Conservation (phyloP, 2,329 filamentous ascomycete genomes). For the Remersonia thermophila region DNA sequence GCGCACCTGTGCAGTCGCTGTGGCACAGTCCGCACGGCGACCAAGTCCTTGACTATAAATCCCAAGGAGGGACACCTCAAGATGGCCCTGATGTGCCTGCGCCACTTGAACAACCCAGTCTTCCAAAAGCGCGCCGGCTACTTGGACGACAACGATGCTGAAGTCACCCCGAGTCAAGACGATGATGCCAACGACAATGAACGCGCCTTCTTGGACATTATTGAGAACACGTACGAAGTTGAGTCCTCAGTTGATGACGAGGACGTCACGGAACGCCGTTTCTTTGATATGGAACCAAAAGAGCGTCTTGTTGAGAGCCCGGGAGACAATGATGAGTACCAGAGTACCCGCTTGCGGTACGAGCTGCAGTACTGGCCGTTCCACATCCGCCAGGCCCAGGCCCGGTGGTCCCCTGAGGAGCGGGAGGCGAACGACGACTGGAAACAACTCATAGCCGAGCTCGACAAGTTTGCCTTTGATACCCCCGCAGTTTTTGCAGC, state of each 20-base stretch:
- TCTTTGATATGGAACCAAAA: neutral
- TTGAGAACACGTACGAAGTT: neutral
- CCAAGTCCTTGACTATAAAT: constrained; percentile 4
- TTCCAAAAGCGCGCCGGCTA: constrained; percentile 12
- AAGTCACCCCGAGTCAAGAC: neutral
- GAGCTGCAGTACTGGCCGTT: constrained; percentile 14
- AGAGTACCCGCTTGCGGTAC: constrained; percentile 7
- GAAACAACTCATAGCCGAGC: constrained; percentile 10
- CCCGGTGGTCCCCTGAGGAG: constrained; percentile 10
- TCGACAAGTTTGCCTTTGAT: constrained; percentile 11
- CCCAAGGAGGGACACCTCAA: constrained; percentile 11
- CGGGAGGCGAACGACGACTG: constrained; percentile 6
- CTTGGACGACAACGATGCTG: too few relatives aligned
- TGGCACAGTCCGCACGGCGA: neutral
- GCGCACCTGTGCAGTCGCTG: neutral
- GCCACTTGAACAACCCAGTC: constrained; percentile 13
- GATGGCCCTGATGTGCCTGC: constrained; percentile 13
- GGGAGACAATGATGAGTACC: constrained; percentile 1
- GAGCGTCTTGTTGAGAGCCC: too few relatives aligned
- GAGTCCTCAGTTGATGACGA: constrained; percentile 11
- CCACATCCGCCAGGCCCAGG: constrained; percentile 11
- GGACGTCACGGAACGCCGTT: neutral
- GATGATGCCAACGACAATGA: neutral
- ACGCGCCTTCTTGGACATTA: neutral
- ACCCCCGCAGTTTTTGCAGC: constrained; percentile 7